A percentile compares a stretch with the other conserved stretches of the same genome.
phyloP scores from a whole-genome alignment of 1,284 basidiomycete species.

The Schizophyllum amplum region DNA sequence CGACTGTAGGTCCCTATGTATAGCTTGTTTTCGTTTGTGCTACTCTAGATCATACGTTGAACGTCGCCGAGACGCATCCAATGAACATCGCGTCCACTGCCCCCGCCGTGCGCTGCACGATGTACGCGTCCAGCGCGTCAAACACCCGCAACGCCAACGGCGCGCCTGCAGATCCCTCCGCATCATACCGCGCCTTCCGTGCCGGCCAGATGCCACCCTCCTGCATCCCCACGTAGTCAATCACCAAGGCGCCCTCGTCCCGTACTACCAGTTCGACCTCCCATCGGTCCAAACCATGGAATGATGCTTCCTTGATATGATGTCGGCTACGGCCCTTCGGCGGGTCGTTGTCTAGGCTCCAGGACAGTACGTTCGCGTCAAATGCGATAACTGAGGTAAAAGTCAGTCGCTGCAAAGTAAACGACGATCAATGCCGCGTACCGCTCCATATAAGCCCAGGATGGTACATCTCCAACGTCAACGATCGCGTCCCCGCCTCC shows the following conservation, averaged over 20 bases:
- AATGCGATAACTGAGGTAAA: constrained; percentile 70
- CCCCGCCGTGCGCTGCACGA: constrained; percentile 47
- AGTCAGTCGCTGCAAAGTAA: not conserved
- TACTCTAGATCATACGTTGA: not conserved
- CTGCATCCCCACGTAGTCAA: constrained; percentile 67
- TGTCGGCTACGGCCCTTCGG: constrained; percentile 73
- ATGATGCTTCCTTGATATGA: constrained; percentile 86
- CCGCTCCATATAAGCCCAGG: constrained; percentile 86
- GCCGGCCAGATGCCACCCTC: constrained; percentile 77
- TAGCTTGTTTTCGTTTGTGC: not conserved
- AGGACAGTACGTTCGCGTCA: constrained; percentile 83
- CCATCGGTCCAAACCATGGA: constrained; percentile 71
- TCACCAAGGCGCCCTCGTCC: constrained; percentile 26
- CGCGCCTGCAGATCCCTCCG: constrained; percentile 25
- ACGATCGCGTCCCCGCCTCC: constrained; percentile 54
- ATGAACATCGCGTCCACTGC: constrained; percentile 59
- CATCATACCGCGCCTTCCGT: constrained; percentile 48
- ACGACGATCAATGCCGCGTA: constrained; percentile 22
- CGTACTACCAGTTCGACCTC: constrained; percentile 64
- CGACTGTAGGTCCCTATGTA: not conserved
- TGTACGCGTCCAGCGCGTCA: constrained; percentile 58
- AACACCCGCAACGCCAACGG: constrained; percentile 56
- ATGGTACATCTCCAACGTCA: constrained; percentile 73
- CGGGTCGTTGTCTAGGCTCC: constrained; percentile 75
- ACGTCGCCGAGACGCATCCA: constrained; percentile 51